Evolutionary conservation across 306 rosid species (phyloP), one percentile per base, ranked within the genome.

Genomic region (Inga oerstediana): DNA sequence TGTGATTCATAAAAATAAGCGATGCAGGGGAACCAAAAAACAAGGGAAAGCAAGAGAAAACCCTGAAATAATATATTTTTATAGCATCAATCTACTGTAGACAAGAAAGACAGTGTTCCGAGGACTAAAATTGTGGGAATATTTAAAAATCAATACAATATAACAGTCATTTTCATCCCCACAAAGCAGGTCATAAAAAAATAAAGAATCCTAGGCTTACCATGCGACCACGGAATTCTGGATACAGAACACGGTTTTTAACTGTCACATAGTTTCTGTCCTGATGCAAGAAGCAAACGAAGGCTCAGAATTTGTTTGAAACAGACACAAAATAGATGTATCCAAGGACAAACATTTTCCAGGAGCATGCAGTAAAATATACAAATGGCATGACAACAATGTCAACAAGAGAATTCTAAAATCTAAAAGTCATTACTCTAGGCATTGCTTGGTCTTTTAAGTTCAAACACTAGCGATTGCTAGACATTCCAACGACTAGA

Each of bases 211-310:
- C 77, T 69, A 82, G 77, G 65, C 95, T 79, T 90, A 96, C 99
- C 99, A 97, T 97, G 51, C 99, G 98, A 76, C 99, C 98, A 84
- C 98, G 98, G 80, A 94, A 97, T 83, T 97, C 99, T 39, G 99
- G 99, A 88, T 87, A 85, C 48, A 94, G 83, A 56, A 94, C 94
- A 61, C 97, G 97, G 78, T 74, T 89, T 91, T 92, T 97, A 68
- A 88, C 89, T 37, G 90, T 90, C 85, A 97, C 92, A 37, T 97
- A 97, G 68, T 87, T 91, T 74, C 98, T 90, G 79, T 91, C 97
- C 99, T 96, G 97, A 80, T 75, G 66, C 78, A 88, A 83, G 54
- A 87, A 61, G 86, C 74, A 81, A 75, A 37, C 72, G 48, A 82
- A 59, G 75, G 19, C 32, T 86, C 72, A 80, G 75, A 78, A 70